Evolutionary conservation across 345 rosid genomes (phyloP), one percentile per base, ranked within the genome.

Genomic region (Erodium maritimum): DNA sequence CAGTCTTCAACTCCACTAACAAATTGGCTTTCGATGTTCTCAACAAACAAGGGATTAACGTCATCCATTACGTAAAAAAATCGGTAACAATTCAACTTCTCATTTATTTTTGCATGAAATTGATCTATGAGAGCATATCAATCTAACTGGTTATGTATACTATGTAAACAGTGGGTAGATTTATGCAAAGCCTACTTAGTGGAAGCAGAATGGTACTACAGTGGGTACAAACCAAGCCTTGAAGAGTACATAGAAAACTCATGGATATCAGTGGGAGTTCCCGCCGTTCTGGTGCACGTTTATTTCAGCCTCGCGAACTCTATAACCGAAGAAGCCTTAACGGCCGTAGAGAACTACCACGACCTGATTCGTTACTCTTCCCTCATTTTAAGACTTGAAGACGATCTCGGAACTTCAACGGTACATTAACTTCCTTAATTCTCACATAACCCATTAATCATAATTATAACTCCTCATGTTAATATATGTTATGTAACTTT

Each of bases 91-190:
- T 7, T 25, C n/a, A n/a, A n/a, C n/a, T n/a, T n/a, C n/a, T 25
- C 33, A 2, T 25, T n/a, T n/a, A n/a, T n/a, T n/a, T n/a, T n/a
- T n/a, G n/a, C n/a, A n/a, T n/a, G n/a, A n/a, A n/a, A n/a, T n/a
- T n/a, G n/a, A n/a, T n/a, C n/a, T n/a, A n/a, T n/a, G n/a, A n/a
- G n/a, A n/a, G n/a, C n/a, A n/a, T n/a, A n/a, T n/a, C n/a, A n/a
- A n/a, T n/a, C n/a, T n/a, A n/a, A n/a, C n/a, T n/a, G n/a, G n/a
- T n/a, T n/a, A n/a, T n/a, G n/a, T n/a, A n/a, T n/a, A n/a, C n/a
- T n/a, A n/a, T n/a, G n/a, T n/a, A n/a, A n/a, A n/a, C 33, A 82
- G 87, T 76, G 73, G 82, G 75, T 61, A 5, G 83, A 82, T 67
- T 23, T 75, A 25, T 72, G 73, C 64, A 69, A 71, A 55, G 57